Evolutionary conservation across 352 stramenopile species (phyloP), one percentile per base, ranked within the genome.

Genomic region (Peronospora farinosa): DNA sequence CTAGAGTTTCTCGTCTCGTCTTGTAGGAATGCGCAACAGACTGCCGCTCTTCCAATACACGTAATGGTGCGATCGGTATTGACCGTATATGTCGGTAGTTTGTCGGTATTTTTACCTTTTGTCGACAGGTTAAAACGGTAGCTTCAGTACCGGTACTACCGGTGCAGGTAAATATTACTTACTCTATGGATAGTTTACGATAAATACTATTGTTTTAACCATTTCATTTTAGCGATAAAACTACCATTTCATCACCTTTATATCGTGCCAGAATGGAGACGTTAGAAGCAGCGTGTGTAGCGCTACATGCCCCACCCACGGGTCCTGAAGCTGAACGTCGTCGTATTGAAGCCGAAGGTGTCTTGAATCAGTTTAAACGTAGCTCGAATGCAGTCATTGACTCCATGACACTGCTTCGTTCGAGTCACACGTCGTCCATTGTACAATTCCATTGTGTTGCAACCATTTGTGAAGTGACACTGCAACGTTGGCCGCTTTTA

Each of bases 381-480:
- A 89, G 77, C n/a, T 78, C 78, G 2, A 61, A 66, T 19, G 79
- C 79, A 37, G 67, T 88, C 1, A 12, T 42, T 1, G 80, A 93
- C 43, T 60, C 82, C 23, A 82, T 86, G 63, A 49, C 50, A 28
- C 54, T 86, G 31, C 63, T 93, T 32, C 53, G 55, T 28, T 37
- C 55, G 27, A 63, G 13, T 19, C 49, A 57, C 4, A 65, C 63
- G 27, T 27, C 74, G 13, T 52, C 74, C 10, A 63, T 91, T 36
- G 79, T 90, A 43, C 77, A 87, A 45, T 93, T 93, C 61, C 78
- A 93, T 53, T 90, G 80, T 41, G 60, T 93, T 13, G 74, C 73
- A 13, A 83, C 80, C 13, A 64, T 93, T 38, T 77, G 78, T 39
- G 82, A 91, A 47, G 74, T 88, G 41, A 86, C 74, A 17, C 63